Evolutionary conservation across 768 basidiomycete genomes (phyloP).

Genomic region (Tylopilus vinaceipallidus): DNA sequence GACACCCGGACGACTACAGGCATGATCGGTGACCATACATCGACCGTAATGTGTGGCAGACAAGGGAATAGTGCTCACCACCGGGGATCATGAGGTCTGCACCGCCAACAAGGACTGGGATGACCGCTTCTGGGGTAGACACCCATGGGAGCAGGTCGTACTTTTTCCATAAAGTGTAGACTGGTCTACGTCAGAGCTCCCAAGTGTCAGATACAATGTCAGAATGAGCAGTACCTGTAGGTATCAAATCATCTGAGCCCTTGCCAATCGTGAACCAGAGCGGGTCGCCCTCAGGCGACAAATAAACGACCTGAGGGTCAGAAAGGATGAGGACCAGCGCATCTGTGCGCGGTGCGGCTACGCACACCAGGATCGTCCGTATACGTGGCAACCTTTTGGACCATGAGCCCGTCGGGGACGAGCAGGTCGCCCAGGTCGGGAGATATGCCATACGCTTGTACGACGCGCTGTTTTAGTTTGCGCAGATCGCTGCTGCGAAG

Average conservation of each 20-base stretch:
- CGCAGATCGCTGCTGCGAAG: constrained; percentile 71
- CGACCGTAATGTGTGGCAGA: too few relatives aligned
- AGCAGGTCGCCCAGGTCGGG: constrained; percentile 64
- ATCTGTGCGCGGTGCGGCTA: background rate
- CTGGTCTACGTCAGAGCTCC: constrained; percentile 24
- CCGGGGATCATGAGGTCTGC: constrained; percentile 90
- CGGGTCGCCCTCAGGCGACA: constrained; percentile 65
- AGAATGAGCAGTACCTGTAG: constrained; percentile 46
- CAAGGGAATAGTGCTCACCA: constrained; percentile 43
- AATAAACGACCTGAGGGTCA: constrained; percentile 53
- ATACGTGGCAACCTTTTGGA: constrained; percentile 66
- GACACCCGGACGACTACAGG: constrained; percentile 58
- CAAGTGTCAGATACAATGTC: background rate
- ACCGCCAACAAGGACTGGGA: constrained; percentile 71
- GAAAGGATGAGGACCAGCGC: background rate
- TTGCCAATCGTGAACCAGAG: constrained; percentile 79
- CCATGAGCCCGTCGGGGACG: constrained; percentile 71
- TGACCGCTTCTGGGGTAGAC: constrained; percentile 68
- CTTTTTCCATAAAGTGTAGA: constrained; percentile 80
- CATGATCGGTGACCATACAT: background rate
- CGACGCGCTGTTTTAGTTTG: constrained; percentile 62
- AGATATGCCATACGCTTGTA: constrained; percentile 44
- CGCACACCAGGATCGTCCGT: constrained; percentile 62
- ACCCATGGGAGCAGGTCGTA: constrained; percentile 64
- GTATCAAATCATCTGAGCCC: constrained; percentile 63